Evolutionary conservation across 441 rosid genomes (phyloP).

Genomic region (Macaranga tanarius): DNA sequence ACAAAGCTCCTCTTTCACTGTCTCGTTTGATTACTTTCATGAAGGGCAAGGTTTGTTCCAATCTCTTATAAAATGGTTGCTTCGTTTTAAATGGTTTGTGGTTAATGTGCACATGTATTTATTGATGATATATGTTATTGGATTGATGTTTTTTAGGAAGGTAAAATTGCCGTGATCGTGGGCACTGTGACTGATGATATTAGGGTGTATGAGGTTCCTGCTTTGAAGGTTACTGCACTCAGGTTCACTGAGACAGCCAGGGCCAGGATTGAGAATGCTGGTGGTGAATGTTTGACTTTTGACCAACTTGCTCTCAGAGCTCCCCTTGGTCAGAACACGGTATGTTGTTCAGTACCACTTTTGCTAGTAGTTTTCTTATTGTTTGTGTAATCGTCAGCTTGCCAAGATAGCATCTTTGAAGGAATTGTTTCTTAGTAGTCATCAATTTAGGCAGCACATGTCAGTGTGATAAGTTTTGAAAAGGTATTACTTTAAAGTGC

Average conservation of each 20-base stretch:
- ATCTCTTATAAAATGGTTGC: too few relatives aligned
- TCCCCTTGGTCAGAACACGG: constrained; percentile 94
- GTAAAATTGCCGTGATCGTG: constrained; percentile 76
- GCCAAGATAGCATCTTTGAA: too few relatives aligned
- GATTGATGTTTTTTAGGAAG: constrained; percentile 42
- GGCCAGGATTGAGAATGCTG: constrained; percentile 88
- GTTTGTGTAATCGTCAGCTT: not conserved
- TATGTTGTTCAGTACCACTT: constrained; percentile 13
- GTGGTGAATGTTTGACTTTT: constrained; percentile 91
- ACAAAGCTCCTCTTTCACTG: constrained; percentile 83
- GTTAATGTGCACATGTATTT: not conserved
- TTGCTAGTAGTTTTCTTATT: too few relatives aligned
- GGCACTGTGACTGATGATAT: constrained; percentile 81
- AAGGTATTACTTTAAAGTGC: too few relatives aligned
- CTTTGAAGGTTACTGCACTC: constrained; percentile 74
- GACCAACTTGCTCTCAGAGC: constrained; percentile 89
- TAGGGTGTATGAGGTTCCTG: constrained; percentile 73
- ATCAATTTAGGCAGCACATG: not conserved
- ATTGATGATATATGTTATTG: not conserved
- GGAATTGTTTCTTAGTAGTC: not conserved
- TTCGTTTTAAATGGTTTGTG: too few relatives aligned
- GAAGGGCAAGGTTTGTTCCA: constrained; percentile 50
- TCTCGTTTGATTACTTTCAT: constrained; percentile 61
- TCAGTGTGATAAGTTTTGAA: too few relatives aligned
- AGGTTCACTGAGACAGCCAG: constrained; percentile 87